A percentile compares a stretch with the other conserved stretches of the same genome.
Conservation (phyloP, 306 rosid genomes). For the Rosa chinensis region DNA sequence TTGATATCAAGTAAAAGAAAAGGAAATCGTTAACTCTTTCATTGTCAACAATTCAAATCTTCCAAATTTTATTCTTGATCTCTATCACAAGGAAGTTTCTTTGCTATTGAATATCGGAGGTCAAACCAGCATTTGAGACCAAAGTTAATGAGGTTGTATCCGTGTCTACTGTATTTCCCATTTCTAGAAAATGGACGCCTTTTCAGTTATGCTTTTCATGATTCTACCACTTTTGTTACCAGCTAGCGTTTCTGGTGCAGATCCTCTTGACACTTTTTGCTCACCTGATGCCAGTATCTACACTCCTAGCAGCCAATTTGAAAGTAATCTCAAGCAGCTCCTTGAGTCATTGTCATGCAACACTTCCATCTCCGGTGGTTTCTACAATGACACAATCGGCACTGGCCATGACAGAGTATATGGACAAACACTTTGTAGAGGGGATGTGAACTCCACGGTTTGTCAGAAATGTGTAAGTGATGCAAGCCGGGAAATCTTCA, state of each 20-base stretch:
- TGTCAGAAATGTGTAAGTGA: conserved; percentile 44
- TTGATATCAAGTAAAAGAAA: not conserved
- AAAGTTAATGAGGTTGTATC: not conserved
- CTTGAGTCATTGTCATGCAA: conserved; percentile 40
- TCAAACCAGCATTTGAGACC: not conserved
- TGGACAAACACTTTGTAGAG: conserved; percentile 66
- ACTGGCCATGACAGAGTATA: conserved; percentile 31
- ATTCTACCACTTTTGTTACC: conserved; percentile 22
- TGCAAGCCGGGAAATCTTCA: conserved; percentile 48
- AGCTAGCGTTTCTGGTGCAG: conserved; percentile 29
- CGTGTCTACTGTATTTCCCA: not conserved
- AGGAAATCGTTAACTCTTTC: not conserved
- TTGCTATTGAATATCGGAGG: not conserved
- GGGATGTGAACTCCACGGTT: conserved; percentile 47
- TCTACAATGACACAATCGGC: conserved; percentile 30
- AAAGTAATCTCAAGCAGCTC: conserved; percentile 43
- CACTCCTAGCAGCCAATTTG: conserved; percentile 28
- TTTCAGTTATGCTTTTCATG: conserved; percentile 27
- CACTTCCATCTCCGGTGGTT: conserved; percentile 39
- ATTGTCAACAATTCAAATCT: not conserved
- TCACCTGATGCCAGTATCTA: conserved; percentile 28
- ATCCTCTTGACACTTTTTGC: conserved; percentile 38
- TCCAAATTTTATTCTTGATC: not conserved
- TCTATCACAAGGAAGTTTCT: not conserved
- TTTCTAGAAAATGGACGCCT: not conserved